Percentiles rank a stretch among this genome's conserved stretches.
phyloP scores from a whole-genome alignment of 164 flowering plant genomes.

The Chloranthus sessilifolius region DNA sequence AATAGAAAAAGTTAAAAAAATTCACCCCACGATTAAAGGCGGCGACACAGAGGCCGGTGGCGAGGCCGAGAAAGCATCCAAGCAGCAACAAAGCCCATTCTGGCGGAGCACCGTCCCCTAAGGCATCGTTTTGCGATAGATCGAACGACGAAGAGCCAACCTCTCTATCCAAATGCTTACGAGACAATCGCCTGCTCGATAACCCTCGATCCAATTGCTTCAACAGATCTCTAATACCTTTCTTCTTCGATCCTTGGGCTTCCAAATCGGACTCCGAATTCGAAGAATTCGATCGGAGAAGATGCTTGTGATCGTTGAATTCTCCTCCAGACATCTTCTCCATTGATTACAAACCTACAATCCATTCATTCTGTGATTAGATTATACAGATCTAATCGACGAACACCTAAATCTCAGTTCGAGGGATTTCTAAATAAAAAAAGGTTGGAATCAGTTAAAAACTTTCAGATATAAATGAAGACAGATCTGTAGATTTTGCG shows the following conservation, averaged over 20 bases:
- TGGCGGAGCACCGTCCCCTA: conserved; percentile 80
- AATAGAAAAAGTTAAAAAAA: background rate
- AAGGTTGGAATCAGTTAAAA: too few relatives aligned
- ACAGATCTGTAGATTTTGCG: too few relatives aligned
- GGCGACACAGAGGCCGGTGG: conserved; percentile 90
- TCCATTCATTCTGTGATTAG: conserved; percentile 1
- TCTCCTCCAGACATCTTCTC: conserved; percentile 24
- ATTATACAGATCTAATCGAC: too few relatives aligned
- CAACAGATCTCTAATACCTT: conserved; percentile 29
- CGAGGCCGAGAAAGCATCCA: conserved; percentile 94
- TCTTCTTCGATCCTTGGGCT: conserved; percentile 18
- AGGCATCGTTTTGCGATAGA: conserved; percentile 27
- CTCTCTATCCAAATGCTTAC: conserved; percentile 14
- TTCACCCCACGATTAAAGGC: conserved; percentile 82
- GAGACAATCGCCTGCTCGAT: conserved; percentile 19
- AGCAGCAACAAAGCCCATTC: conserved; percentile 95
- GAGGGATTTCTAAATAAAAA: too few relatives aligned
- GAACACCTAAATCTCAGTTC: too few relatives aligned
- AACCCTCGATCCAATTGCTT: conserved; percentile 43
- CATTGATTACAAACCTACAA: background rate
- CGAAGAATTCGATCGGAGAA: conserved; percentile 28
- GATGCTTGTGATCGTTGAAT: conserved; percentile 16
- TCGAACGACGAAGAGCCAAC: background rate
- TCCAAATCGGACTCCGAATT: conserved; percentile 38
- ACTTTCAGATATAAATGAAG: too few relatives aligned